These are phyloP conservation scores for Aspergillus sp. DNA, from an alignment of 2,329 filamentous ascomycete genomes.

Conservation along the genomic window DNA sequence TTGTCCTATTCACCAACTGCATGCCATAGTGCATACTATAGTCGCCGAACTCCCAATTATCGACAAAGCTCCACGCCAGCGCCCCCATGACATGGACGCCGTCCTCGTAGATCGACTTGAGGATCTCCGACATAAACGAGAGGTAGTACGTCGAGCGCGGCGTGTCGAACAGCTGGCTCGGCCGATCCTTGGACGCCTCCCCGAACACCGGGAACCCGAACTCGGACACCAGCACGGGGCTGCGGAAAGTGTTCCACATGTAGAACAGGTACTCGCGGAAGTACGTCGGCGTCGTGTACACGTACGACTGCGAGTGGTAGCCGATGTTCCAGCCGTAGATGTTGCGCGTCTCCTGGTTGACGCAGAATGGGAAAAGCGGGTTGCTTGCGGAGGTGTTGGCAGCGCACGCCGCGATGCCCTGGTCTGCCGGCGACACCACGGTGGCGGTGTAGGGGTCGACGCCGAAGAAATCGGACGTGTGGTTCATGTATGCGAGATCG, in stretches of 20 bases:
- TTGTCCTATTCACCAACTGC: constrained; percentile 47
- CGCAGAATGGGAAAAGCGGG: constrained; percentile 44
- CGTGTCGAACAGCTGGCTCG: constrained; percentile 46
- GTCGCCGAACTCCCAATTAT: constrained; percentile 50
- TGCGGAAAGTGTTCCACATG: constrained; percentile 50
- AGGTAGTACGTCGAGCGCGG: constrained; percentile 48
- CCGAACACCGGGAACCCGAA: constrained; percentile 49
- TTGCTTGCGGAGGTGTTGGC: constrained; percentile 33
- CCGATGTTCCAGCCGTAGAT: constrained; percentile 51
- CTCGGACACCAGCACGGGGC: constrained; percentile 42
- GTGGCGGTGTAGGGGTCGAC: constrained; percentile 52
- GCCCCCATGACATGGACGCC: constrained; percentile 47
- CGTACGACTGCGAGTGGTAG: constrained; percentile 46
- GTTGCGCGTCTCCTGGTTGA: constrained; percentile 39
- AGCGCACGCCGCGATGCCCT: constrained; percentile 42
- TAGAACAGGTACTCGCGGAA: constrained; percentile 46
- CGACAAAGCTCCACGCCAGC: constrained; percentile 44
- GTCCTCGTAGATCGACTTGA: constrained; percentile 49
- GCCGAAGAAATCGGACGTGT: constrained; percentile 47
- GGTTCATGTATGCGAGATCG: constrained; percentile 42
- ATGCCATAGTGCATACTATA: constrained; percentile 46
- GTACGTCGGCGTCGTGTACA: constrained; percentile 46
- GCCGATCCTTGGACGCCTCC: constrained; percentile 36
- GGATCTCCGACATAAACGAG: constrained; percentile 44
- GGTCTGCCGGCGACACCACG: constrained; percentile 41